A percentile compares a stretch with the other conserved stretches of the same genome.
Conservation (phyloP, 805 yeast genomes). For the Suhomyces kilbournensis region DNA sequence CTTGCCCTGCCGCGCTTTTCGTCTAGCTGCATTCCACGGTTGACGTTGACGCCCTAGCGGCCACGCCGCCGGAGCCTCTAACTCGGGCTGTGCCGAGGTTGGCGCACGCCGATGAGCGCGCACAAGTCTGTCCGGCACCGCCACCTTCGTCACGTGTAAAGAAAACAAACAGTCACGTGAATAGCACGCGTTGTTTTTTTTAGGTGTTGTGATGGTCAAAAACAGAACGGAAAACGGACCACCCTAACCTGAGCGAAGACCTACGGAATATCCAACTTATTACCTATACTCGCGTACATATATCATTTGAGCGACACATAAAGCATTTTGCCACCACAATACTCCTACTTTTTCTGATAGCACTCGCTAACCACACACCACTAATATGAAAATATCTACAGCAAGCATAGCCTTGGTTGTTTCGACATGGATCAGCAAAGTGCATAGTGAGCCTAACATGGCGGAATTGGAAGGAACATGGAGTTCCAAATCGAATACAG, state of each 20-base stretch:
- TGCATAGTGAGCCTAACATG: slow-evolving; percentile 34
- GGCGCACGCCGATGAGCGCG: background rate
- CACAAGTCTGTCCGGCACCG: background rate
- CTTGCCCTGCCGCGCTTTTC: background rate
- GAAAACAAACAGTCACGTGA: background rate
- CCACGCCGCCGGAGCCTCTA: background rate
- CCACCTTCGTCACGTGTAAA: background rate
- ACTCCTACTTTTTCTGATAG: background rate
- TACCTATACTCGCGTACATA: background rate
- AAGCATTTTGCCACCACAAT: background rate
- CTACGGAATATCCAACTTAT: background rate
- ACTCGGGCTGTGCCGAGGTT: background rate
- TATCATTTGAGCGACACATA: background rate
- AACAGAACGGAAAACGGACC: background rate
- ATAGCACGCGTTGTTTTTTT: background rate
- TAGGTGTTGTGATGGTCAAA: background rate
- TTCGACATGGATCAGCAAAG: slow-evolving; percentile 11
- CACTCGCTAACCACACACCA: background rate
- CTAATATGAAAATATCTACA: slow-evolving; percentile 4
- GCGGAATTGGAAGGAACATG: slow-evolving; percentile 79
- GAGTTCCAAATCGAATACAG: slow-evolving; percentile 91
- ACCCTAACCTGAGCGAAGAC: background rate
- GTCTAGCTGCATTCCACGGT: background rate
- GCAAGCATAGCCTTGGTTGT: slow-evolving; percentile 5
- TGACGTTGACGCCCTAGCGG: background rate